Percentiles rank a stretch among this genome's conserved stretches.
These are phyloP conservation scores for Lichtheimia ramosa DNA, from an alignment of 371 early-diverging fungal species.

Conservation along the genomic window DNA sequence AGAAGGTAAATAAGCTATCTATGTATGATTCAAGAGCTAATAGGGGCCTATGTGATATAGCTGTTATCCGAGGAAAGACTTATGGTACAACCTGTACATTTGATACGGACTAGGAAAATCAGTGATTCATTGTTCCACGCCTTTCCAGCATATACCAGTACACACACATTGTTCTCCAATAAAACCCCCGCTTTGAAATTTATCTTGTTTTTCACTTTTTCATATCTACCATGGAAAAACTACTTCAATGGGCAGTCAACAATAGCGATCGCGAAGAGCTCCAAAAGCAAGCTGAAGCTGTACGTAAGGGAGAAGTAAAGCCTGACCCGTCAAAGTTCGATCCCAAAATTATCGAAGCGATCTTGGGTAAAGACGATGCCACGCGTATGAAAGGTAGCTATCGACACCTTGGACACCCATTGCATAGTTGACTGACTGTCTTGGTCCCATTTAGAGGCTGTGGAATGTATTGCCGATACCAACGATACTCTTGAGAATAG, in stretches of 20 bases:
- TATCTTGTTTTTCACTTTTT: background rate
- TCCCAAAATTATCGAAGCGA: constrained; percentile 84
- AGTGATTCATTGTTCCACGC: no score
- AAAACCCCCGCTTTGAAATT: background rate
- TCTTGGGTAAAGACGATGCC: constrained; percentile 90
- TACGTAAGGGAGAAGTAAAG: constrained; percentile 33
- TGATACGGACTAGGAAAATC: constrained; percentile 28
- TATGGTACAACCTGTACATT: constrained; percentile 49
- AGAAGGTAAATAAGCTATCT: constrained; percentile 27
- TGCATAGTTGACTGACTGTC: no score
- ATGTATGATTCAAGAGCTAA: background rate
- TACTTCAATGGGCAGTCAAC: constrained; percentile 87
- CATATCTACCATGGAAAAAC: constrained; percentile 59
- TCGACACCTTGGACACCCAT: background rate
- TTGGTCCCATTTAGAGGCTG: constrained; percentile 51
- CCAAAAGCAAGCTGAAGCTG: constrained; percentile 67
- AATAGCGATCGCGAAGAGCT: constrained; percentile 68
- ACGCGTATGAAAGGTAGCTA: constrained; percentile 77
- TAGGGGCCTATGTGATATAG: constrained; percentile 8
- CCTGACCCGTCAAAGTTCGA: constrained; percentile 54
- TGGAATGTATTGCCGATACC: constrained; percentile 61
- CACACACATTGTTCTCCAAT: no score
- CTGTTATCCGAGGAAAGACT: constrained; percentile 48
- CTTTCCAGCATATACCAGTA: no score
- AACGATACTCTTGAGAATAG: constrained; percentile 67